phyloP scores from a whole-genome alignment of 2,329 filamentous ascomycete species.

The Ophiognomonia clavigignenti-juglandacearum region DNA sequence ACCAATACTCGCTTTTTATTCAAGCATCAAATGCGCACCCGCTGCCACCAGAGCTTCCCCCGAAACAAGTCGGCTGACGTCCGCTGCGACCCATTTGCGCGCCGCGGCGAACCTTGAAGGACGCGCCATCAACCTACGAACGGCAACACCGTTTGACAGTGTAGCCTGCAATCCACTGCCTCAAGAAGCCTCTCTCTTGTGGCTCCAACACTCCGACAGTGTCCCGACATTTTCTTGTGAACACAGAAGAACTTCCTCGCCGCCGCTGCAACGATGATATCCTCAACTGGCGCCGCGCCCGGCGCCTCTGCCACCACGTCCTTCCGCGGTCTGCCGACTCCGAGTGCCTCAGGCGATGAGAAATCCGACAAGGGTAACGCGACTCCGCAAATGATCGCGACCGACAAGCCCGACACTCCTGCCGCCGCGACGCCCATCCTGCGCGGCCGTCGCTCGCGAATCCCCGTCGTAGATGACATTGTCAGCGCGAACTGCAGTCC shows the following conservation, averaged over 20 bases:
- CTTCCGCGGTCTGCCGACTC: conserved; percentile 53
- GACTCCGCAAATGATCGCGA: conserved; percentile 18
- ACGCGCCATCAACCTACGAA: background rate
- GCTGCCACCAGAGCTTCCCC: conserved; percentile 43
- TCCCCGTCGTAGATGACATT: conserved; percentile 46
- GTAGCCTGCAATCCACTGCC: no score
- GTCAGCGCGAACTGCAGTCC: conserved; percentile 62
- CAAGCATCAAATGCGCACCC: conserved; percentile 54
- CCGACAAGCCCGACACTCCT: conserved; percentile 17
- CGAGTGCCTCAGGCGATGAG: conserved; percentile 51
- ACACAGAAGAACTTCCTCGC: background rate
- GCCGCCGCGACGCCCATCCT: conserved; percentile 19
- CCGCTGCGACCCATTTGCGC: conserved; percentile 55
- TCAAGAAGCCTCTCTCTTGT: background rate
- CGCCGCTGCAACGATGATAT: conserved; percentile 34
- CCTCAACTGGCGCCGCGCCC: conserved; percentile 39
- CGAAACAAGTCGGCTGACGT: conserved; percentile 45
- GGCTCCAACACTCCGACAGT: background rate
- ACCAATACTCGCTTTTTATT: conserved; percentile 39
- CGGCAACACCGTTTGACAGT: no score
- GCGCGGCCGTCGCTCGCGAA: conserved; percentile 33
- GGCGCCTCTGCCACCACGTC: conserved; percentile 45
- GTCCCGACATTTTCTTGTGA: no score
- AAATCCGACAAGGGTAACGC: conserved; percentile 45
- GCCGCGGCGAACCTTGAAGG: conserved; percentile 48